phyloP scores from a whole-genome alignment of 2,329 filamentous ascomycete genomes.

The Fusarium papillatum region DNA sequence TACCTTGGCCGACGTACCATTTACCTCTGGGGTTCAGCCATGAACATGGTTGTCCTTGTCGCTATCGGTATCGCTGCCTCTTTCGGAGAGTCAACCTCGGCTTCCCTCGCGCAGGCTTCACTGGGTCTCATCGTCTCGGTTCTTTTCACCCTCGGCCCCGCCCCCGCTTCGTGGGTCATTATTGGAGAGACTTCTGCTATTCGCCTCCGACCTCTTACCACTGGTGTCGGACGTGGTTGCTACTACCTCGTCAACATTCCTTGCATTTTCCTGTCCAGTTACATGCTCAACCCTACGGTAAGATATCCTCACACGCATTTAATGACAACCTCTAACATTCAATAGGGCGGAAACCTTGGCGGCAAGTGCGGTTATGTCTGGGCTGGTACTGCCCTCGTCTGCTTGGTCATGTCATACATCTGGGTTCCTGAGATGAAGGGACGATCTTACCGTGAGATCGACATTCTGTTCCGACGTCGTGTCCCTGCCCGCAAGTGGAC shows the following conservation, averaged over 20 bases:
- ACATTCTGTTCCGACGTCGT: slow-evolving; percentile 69
- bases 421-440: slow-evolving; percentile 69
- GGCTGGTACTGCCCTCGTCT: slow-evolving; percentile 70
- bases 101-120: slow-evolving; percentile 69
- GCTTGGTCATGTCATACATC: slow-evolving; percentile 62
- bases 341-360: slow-evolving; percentile 58
- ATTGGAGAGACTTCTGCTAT: slow-evolving; percentile 77
- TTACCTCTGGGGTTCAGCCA: slow-evolving; percentile 71
- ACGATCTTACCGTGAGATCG: slow-evolving; percentile 72
- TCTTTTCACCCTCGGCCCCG: slow-evolving; percentile 72
- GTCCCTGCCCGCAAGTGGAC: slow-evolving; percentile 68
- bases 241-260: slow-evolving; percentile 78
- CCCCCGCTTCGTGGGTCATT: slow-evolving; percentile 75
- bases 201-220: slow-evolving; percentile 75
- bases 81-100: slow-evolving; percentile 52
- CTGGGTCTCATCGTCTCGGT: slow-evolving; percentile 76
- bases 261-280: slow-evolving; percentile 73
- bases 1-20: slow-evolving; percentile 75
- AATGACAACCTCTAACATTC: slow-evolving; percentile 41
- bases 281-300: slow-evolving; percentile 70
- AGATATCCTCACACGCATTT: slow-evolving; percentile 19
- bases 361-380: slow-evolving; percentile 72
- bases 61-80: slow-evolving; percentile 72
- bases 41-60: slow-evolving; percentile 68
- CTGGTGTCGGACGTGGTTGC: slow-evolving; percentile 72